Evolutionary conservation across 2,329 filamentous ascomycete genomes (phyloP), one percentile per base, ranked within the genome.

Genomic region (Sordariomycetes sp.): DNA sequence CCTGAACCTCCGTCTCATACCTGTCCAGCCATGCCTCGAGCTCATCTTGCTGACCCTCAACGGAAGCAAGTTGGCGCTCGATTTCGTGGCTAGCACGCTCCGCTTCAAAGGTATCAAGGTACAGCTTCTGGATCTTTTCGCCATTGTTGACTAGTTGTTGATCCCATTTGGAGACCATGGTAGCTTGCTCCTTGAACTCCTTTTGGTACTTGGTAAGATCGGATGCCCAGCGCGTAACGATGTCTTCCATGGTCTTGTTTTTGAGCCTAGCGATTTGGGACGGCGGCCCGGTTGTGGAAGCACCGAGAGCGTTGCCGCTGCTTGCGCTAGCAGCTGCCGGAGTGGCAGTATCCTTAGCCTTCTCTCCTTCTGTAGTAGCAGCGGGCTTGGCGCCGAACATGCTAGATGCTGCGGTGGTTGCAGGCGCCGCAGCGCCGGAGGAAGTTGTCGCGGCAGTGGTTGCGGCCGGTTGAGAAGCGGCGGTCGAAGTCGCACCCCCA

Each of bases 171-270:
- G 87, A 83, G 11, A 96, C 86, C 43, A 87, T 82, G 40, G 79
- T 74, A 5, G 93, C 90, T 56, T 96, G 87, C 21, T 82, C 74
- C 54, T 93, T 87, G 64, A 96, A 98, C 39, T 94, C 86, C 56
- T 94, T 94, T 52, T 96, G 90, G 53, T 98, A 95, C 52, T 94
- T 93, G 34, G 87, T 83, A 32, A 98, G 68, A 51, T 96, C 92
- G 0, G 87, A 86, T 3, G 92, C 92, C 92, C 92, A 98, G 21
- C 87, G 79, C 4, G 86, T 95, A 44, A 98, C 87, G 43, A 98
- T 95, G 55, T 98, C 92, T 51, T 98, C 92, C 84, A 98, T 95
- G 1, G 90, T 94, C 64, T 94, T 96, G 60, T 95, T 94, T 68
- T 94, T 94, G 24, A 98, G 69, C 19, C 92, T 82, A 4, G 90